Base-by-base conservation (phyloP, 1,284 basidiomycete genomes). In the Agaricales sp. region DNA sequence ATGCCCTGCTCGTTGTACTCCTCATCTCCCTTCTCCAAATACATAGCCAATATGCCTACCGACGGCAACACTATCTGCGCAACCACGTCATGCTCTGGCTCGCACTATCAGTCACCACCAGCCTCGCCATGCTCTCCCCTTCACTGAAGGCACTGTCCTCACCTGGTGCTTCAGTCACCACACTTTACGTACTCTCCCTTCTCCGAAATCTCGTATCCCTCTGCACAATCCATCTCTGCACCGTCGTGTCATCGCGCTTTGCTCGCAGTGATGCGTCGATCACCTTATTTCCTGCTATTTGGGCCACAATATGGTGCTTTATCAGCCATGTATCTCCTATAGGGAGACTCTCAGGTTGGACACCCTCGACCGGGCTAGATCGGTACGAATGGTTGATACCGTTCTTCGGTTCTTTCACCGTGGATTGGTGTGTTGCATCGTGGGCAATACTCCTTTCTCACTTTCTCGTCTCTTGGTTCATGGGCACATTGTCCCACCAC, bases 281-380 rank as follows among this genome's bases (percentile, higher is more conserved):
- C 14, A 67, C 74, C 0, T 54, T 82, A 22, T 87, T 89, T 59
- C 87, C 87, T 0, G 70, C 74, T 0, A 54, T 85, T 8, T 89
- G 86, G 87, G 69, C 78, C 2, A 72, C 73, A 0, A 58, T 68
- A 1, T 86, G 83, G 82, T 71, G 65, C 50, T 57, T 61, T 3
- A 54, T 77, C 1, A 70, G 81, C 1, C 69, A 65, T 51, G 21
- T 71, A 24, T 82, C 75, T 57, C 83, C 84, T 0, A 60, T 87
- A 11, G 87, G 87, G 12, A 73, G 81, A 52, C 69, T 90, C 14
- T 67, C 78, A 3, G 75, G 78, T 13, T 89, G 85, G 86, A 79
- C 71, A 45, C 78, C 83, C 3, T 67, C 77, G 18, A 59, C 68
- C 3, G 74, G 75, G 2, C 60, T 71, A 22, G 67, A 70, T 4